Percentiles rank a stretch among this genome's conserved stretches.
Evolutionary conservation across 352 stramenopile species (phyloP).

Genomic region (Pythium graminicola): DNA sequence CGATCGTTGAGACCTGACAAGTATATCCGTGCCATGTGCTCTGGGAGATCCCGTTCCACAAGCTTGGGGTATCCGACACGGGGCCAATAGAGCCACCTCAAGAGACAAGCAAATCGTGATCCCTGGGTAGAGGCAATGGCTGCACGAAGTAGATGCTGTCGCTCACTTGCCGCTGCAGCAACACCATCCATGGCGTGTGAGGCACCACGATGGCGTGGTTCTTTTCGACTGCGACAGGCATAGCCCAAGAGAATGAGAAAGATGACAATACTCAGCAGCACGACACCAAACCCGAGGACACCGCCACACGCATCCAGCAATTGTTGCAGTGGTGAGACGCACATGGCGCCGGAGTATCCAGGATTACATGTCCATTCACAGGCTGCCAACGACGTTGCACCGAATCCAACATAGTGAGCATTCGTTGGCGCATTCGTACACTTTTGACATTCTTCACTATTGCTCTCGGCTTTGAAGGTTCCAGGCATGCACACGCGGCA

Average conservation of each 20-base stretch:
- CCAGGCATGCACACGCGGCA: conserved; percentile 53
- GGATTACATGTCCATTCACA: conserved; percentile 74
- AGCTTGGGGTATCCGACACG: conserved; percentile 74
- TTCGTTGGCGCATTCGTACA: conserved; percentile 64
- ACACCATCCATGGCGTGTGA: conserved; percentile 30
- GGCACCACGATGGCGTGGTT: conserved; percentile 41
- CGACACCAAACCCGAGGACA: conserved; percentile 61
- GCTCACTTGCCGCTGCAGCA: conserved; percentile 39
- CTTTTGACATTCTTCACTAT: conserved; percentile 59
- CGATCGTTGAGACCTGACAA: conserved; percentile 59
- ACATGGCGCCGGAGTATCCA: conserved; percentile 65
- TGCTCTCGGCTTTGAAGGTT: conserved; percentile 72
- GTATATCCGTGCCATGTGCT: conserved; percentile 79
- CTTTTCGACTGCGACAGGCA: conserved; percentile 60
- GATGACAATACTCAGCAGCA: conserved; percentile 56
- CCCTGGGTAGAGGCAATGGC: conserved; percentile 49
- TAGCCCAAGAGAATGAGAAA: conserved; percentile 74
- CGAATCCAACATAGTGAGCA: conserved; percentile 52
- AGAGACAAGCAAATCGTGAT: conserved; percentile 47
- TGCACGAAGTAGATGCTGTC: conserved; percentile 56
- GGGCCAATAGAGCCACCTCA: conserved; percentile 68
- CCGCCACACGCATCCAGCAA: conserved; percentile 68
- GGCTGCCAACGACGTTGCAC: conserved; percentile 35
- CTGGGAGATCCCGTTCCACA: conserved; percentile 62
- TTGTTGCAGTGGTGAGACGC: conserved; percentile 69